phyloP scores from a whole-genome alignment of 1,284 basidiomycete species.

The Tylopilus orsonianus region DNA sequence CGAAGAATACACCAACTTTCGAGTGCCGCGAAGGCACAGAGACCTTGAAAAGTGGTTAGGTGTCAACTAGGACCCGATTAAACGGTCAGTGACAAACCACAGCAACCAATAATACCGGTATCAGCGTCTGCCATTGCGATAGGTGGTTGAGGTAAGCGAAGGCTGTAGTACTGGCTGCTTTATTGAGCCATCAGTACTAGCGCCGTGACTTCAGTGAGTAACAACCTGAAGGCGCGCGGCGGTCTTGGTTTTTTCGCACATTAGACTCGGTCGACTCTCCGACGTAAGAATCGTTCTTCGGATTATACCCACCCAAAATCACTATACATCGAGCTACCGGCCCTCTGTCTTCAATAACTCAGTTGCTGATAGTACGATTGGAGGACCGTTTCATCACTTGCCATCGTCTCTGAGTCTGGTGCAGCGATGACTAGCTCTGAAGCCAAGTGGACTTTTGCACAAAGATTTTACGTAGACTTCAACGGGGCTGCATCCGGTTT shows the following conservation, averaged over 20 bases:
- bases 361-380: background rate
- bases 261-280: too few species aligned
- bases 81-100: conserved; percentile 22
- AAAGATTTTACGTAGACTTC: conserved; percentile 28
- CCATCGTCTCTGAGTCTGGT: too few species aligned
- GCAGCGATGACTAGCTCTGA: conserved; percentile 22
- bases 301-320: too few species aligned
- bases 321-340: too few species aligned
- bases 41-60: conserved; percentile 15
- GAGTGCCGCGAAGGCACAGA: conserved; percentile 17
- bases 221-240: too few species aligned
- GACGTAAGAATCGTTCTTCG: too few species aligned
- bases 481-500: conserved; percentile 26
- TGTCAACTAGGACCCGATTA: background rate
- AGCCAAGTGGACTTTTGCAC: conserved; percentile 31
- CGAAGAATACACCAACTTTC: conserved; percentile 29
- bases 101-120: conserved; percentile 15
- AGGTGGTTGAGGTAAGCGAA: background rate
- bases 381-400: background rate
- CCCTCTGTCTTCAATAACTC: too few species aligned
- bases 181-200: background rate
- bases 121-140: conserved; percentile 22
- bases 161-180: background rate
- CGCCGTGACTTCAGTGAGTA: too few species aligned
- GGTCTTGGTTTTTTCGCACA: too few species aligned